A percentile compares a stretch with the other conserved stretches of the same genome.
These are phyloP conservation scores for Gymnopilus junonius DNA, from an alignment of 768 basidiomycete genomes.

Conservation along the genomic window DNA sequence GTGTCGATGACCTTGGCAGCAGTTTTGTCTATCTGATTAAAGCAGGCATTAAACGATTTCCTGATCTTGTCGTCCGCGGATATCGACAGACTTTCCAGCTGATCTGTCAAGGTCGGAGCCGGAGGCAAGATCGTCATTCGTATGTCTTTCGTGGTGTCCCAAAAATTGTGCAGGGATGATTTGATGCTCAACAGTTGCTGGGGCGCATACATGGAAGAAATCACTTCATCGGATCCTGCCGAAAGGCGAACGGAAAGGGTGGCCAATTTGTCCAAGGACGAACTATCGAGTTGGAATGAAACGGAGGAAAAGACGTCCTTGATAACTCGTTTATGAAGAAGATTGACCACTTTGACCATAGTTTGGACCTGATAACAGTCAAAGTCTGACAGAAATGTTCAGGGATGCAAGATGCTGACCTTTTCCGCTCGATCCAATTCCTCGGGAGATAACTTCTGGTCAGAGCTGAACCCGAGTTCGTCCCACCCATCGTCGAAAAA, in stretches of 20 bases:
- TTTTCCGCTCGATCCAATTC: constrained; percentile 66
- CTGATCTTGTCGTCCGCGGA: constrained; percentile 39
- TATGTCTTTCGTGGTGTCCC: constrained; percentile 40
- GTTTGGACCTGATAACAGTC: constrained; percentile 53
- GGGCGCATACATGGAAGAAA: constrained; percentile 67
- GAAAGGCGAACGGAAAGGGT: constrained; percentile 54
- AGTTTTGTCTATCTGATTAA: constrained; percentile 60
- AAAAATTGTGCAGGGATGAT: constrained; percentile 42
- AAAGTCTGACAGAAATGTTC: constrained; percentile 1
- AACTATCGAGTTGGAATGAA: constrained; percentile 19
- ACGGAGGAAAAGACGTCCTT: constrained; percentile 49
- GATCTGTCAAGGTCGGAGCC: constrained; percentile 31
- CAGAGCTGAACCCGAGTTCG: constrained; percentile 59
- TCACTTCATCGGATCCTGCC: constrained; percentile 64
- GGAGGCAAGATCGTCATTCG: constrained; percentile 31
- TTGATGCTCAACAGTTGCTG: constrained; percentile 52
- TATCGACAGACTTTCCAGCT: constrained; percentile 32
- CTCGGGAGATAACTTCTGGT: constrained; percentile 43
- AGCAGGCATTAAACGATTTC: constrained; percentile 71
- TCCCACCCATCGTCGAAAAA: constrained; percentile 66
- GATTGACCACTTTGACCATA: constrained; percentile 59
- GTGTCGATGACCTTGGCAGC: constrained; percentile 32
- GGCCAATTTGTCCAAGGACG: constrained; percentile 55
- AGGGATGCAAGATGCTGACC: constrained; percentile 37
- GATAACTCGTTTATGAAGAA: constrained; percentile 66